phyloP scores from a whole-genome alignment of 176 grass and related monocot species.

The Avena insularis region DNA sequence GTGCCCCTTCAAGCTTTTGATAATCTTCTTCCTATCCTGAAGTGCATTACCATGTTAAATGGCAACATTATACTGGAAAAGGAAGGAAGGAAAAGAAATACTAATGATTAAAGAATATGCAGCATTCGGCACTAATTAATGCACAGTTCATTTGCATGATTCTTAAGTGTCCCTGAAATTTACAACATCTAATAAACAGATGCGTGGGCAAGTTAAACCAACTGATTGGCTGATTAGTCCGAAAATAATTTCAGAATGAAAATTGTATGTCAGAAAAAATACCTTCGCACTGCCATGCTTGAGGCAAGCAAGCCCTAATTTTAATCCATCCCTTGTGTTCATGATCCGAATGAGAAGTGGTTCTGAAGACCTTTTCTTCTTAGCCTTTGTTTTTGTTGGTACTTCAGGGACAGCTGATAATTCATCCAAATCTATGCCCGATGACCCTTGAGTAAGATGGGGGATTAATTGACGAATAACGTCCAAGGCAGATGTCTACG shows the following conservation, averaged over 20 bases:
- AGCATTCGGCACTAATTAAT: neutral
- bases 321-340: slow-evolving; percentile 76
- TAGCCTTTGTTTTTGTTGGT: slow-evolving; percentile 75
- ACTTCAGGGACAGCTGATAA: slow-evolving; percentile 45
- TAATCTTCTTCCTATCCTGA: slow-evolving; percentile 96
- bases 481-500: slow-evolving; percentile 70
- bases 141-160: neutral
- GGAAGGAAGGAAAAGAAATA: neutral
- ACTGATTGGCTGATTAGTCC: neutral
- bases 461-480: slow-evolving; percentile 85
- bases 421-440: slow-evolving; percentile 60
- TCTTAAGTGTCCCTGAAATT: neutral
- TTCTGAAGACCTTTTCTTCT: slow-evolving; percentile 75
- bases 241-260: neutral
- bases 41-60: slow-evolving; percentile 37
- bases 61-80: slow-evolving; percentile 7
- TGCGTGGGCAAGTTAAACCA: neutral
- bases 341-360: slow-evolving; percentile 87
- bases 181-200: neutral
- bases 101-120: neutral
- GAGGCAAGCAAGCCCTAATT: slow-evolving; percentile 76
- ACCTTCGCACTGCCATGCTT: slow-evolving; percentile 88
- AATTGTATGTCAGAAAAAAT: neutral
- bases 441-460: slow-evolving; percentile 74
- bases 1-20: slow-evolving; percentile 92